A percentile compares a stretch with the other conserved stretches of the same genome.
Conservation (phyloP, 371 early-diverging fungal species). For the Actinomortierella wolfii region DNA sequence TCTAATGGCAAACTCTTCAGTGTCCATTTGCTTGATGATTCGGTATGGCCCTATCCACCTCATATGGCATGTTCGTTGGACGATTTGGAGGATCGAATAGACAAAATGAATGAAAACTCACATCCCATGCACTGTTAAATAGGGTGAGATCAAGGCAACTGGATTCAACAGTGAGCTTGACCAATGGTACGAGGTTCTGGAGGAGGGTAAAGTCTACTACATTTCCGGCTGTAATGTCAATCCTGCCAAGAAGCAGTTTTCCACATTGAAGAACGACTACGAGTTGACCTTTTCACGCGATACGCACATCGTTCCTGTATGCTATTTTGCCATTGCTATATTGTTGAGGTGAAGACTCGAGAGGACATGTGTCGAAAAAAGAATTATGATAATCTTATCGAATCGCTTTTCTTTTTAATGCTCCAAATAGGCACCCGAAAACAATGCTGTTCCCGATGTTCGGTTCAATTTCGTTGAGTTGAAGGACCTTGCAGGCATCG, state of each 20-base stretch:
- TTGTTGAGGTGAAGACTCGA: neutral
- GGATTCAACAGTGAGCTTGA: slow-evolving; percentile 87
- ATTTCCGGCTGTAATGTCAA: slow-evolving; percentile 84
- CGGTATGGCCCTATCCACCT: slow-evolving; percentile 57
- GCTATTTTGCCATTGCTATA: neutral
- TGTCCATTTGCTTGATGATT: slow-evolving; percentile 85
- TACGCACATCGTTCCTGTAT: slow-evolving; percentile 67
- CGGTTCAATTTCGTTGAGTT: slow-evolving; percentile 75
- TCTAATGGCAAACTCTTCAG: slow-evolving; percentile 89
- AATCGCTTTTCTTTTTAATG: neutral
- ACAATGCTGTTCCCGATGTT: slow-evolving; percentile 66
- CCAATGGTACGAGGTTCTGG: slow-evolving; percentile 70
- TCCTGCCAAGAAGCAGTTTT: slow-evolving; percentile 87
- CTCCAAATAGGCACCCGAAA: slow-evolving; percentile 61
- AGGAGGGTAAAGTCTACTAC: slow-evolving; percentile 84
- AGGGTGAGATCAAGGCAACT: slow-evolving; percentile 92
- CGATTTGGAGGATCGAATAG: too few relatives aligned
- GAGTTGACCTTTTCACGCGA: slow-evolving; percentile 84
- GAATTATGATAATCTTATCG: neutral
- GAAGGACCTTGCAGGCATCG: slow-evolving; percentile 47
- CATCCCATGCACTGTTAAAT: neutral
- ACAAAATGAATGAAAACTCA: neutral
- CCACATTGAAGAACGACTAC: slow-evolving; percentile 86
- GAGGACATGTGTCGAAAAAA: neutral
- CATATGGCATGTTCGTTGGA: too few relatives aligned